These are phyloP conservation scores for Bathelium albidoporum DNA, from an alignment of 495 filamentous ascomycete species.

Conservation along the genomic window DNA sequence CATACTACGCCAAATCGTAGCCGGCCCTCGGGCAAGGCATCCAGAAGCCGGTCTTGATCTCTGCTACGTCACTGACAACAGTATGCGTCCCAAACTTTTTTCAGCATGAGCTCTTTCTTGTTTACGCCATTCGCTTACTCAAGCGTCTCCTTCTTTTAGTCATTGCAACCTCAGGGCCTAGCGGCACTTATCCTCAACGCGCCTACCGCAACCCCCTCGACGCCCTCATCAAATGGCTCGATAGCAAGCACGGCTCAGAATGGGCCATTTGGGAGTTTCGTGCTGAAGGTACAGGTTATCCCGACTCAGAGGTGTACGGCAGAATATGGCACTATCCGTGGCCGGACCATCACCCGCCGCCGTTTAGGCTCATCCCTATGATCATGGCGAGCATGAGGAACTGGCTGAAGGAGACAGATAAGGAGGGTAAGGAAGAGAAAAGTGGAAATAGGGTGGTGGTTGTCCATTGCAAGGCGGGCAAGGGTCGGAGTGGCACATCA, in stretches of 20 bases:
- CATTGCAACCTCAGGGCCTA: conserved; percentile 74
- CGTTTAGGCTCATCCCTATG: conserved; percentile 74
- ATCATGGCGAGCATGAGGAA: conserved; percentile 87
- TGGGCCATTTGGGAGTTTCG: conserved; percentile 98
- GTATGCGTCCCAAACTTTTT: conserved; percentile 25
- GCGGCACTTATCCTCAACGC: conserved; percentile 73
- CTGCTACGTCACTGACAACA: conserved; percentile 84
- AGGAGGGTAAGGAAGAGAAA: conserved; percentile 16
- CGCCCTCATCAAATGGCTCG: conserved; percentile 72
- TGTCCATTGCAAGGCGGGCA: conserved; percentile 95
- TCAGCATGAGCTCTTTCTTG: conserved; percentile 9
- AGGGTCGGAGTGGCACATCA: conserved; percentile 85
- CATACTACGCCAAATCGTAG: conserved; percentile 62
- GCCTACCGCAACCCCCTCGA: conserved; percentile 90
- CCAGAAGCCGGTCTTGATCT: conserved; percentile 82
- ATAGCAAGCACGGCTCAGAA: conserved; percentile 64
- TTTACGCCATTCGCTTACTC: neutral
- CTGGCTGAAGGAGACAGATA: conserved; percentile 57
- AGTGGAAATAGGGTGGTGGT: conserved; percentile 61
- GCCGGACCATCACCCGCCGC: conserved; percentile 95
- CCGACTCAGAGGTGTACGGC: conserved; percentile 74
- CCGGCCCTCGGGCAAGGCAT: conserved; percentile 71
- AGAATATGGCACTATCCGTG: conserved; percentile 85
- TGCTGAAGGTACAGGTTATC: conserved; percentile 91
- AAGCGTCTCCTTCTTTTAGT: conserved; percentile 30